Conservation (phyloP, 2,329 filamentous ascomycete genomes). For the Botrytis paeoniae region DNA sequence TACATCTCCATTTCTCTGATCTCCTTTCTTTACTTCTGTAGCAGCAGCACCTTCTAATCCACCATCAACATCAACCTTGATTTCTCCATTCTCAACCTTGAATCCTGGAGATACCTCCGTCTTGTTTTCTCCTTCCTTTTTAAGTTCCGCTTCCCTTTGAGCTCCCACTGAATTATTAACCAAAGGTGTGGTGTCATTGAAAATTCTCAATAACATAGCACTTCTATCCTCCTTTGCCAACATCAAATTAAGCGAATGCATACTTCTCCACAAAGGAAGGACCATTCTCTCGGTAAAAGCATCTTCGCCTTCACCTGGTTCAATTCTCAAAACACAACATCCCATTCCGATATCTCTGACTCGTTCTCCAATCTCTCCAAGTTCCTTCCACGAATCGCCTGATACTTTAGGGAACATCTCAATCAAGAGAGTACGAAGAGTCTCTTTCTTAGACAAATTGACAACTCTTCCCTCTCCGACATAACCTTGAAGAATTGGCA, state of each 20-base stretch:
- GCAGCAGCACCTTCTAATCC: conserved; percentile 29
- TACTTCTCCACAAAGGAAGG: conserved; percentile 89
- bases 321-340: conserved; percentile 84
- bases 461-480: conserved; percentile 77
- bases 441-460: conserved; percentile 71
- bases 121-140: conserved; percentile 19
- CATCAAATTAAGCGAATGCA: conserved; percentile 93
- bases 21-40: background rate
- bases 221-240: conserved; percentile 93
- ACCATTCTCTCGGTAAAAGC: conserved; percentile 76
- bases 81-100: conserved; percentile 28
- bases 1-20: conserved; percentile 22
- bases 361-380: conserved; percentile 84
- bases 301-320: conserved; percentile 61
- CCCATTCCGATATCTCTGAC: conserved; percentile 80
- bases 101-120: conserved; percentile 24
- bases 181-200: conserved; percentile 82
- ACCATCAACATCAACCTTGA: conserved; percentile 27
- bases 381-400: conserved; percentile 67
- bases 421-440: conserved; percentile 75
- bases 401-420: conserved; percentile 96
- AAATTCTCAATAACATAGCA: conserved; percentile 87
- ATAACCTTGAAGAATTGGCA: conserved; percentile 88
- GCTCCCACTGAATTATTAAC: conserved; percentile 52
- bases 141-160: conserved; percentile 28